These are phyloP conservation scores for Talaromyces adpressus DNA, from an alignment of 495 filamentous ascomycete species.

Conservation along the genomic window DNA sequence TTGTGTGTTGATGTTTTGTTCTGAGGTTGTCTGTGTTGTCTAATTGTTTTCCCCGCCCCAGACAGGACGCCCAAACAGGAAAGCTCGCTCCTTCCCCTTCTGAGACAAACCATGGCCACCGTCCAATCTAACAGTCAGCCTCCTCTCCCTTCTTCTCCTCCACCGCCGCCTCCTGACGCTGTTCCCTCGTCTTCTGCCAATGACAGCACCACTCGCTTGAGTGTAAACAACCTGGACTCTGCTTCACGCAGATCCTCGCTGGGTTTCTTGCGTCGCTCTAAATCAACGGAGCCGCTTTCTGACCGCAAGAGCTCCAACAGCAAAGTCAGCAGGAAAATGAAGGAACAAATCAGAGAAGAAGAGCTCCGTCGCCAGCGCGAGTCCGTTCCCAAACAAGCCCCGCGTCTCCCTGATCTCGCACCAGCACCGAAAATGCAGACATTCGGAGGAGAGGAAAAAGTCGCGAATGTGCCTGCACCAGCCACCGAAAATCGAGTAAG, in stretches of 20 bases:
- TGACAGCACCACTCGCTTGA: conserved; percentile 14
- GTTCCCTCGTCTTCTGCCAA: conserved; percentile 12
- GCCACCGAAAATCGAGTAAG: conserved; percentile 32
- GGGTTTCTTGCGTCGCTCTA: conserved; percentile 70
- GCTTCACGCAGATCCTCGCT: conserved; percentile 34
- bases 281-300: conserved; percentile 58
- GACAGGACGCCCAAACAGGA: conserved; percentile 1
- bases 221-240: conserved; percentile 3
- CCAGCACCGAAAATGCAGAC: conserved; percentile 57
- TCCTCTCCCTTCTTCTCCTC: neutral
- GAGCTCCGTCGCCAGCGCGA: conserved; percentile 61
- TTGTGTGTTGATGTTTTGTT: neutral
- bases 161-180: conserved; percentile 9
- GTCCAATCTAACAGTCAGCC: conserved; percentile 16
- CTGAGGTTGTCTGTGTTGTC: neutral
- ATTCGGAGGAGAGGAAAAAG: conserved; percentile 65
- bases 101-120: conserved; percentile 17
- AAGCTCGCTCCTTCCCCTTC: conserved; percentile 3
- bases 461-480: conserved; percentile 58
- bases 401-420: conserved; percentile 71
- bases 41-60: neutral
- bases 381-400: conserved; percentile 63
- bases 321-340: conserved; percentile 61
- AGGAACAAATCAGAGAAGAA: conserved; percentile 52
- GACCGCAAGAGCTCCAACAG: conserved; percentile 43